Evolutionary conservation across 1,139 yeast species (phyloP).

Genomic region (Zygoascus hellenicus): DNA sequence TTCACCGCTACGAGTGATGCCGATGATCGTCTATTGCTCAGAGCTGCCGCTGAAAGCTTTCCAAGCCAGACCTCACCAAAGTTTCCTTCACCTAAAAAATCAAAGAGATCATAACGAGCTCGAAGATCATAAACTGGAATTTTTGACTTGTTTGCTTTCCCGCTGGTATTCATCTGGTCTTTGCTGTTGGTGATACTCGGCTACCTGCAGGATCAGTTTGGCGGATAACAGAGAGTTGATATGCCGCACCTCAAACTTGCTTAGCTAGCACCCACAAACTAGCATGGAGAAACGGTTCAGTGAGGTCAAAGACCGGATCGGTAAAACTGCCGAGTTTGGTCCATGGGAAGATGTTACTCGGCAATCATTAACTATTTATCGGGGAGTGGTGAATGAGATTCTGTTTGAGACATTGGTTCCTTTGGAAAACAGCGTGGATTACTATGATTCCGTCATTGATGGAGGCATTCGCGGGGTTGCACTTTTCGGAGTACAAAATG

Average conservation of each 20-base stretch:
- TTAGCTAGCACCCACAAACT: background rate
- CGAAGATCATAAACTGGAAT: constrained; percentile 3
- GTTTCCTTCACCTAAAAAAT: constrained; percentile 10
- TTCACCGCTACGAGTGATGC: constrained; percentile 63
- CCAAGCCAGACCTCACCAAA: constrained; percentile 14
- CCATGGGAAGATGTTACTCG: constrained; percentile 7
- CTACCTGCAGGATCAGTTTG: too few relatives aligned
- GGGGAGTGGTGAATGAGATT: constrained; percentile 3
- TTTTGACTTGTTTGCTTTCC: background rate
- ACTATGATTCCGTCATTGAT: constrained; percentile 8
- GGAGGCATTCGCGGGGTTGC: constrained; percentile 4
- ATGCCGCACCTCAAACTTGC: background rate
- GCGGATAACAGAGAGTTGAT: too few relatives aligned
- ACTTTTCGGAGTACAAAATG: constrained; percentile 7
- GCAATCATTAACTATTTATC: constrained; percentile 5
- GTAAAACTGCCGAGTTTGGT: constrained; percentile 4
- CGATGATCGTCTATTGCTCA: background rate
- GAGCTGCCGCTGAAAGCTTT: background rate
- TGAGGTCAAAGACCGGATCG: constrained; percentile 3
- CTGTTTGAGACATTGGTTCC: constrained; percentile 6
- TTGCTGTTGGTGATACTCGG: too few relatives aligned
- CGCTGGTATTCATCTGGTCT: too few relatives aligned
- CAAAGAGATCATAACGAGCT: background rate
- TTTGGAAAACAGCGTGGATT: constrained; percentile 2
- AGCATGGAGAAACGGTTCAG: constrained; percentile 7